phyloP scores from a whole-genome alignment of 1,139 yeast species.

The Blastobotrys raffinosifermentans region DNA sequence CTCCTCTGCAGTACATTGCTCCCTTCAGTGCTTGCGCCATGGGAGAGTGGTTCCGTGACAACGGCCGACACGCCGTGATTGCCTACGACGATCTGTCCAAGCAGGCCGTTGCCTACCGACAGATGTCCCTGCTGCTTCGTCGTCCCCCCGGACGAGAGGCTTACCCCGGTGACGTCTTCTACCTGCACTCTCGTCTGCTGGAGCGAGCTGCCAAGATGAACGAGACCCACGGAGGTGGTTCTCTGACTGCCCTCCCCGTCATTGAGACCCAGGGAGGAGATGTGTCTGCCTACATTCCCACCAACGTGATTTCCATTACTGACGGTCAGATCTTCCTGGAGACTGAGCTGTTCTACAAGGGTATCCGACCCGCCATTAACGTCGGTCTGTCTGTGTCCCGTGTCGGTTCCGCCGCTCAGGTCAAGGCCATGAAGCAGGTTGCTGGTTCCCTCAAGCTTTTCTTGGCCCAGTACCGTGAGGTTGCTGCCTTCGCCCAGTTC shows the following conservation, averaged over 20 bases:
- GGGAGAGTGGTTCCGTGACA: conserved; percentile 99
- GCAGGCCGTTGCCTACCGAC: conserved; percentile 99
- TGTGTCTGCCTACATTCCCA: conserved; percentile 96
- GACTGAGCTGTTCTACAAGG: conserved; percentile 99
- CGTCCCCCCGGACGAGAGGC: conserved; percentile 98
- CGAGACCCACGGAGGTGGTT: conserved; percentile 84
- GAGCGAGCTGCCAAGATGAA: conserved; percentile 98
- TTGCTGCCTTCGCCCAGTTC: conserved; percentile 99
- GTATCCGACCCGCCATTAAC: conserved; percentile 99
- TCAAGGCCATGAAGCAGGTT: conserved; percentile 99
- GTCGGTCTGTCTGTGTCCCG: conserved; percentile 99
- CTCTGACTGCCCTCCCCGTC: conserved; percentile 92
- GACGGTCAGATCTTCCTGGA: conserved; percentile 98
- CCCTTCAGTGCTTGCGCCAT: conserved; percentile 99
- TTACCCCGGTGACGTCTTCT: conserved; percentile 96
- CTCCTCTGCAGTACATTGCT: conserved; percentile 99
- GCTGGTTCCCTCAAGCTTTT: conserved; percentile 99
- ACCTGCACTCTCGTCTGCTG: conserved; percentile 91
- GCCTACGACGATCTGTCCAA: conserved; percentile 97
- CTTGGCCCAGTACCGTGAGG: conserved; percentile 99
- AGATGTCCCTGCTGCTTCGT: conserved; percentile 94
- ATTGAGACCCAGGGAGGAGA: conserved; percentile 99
- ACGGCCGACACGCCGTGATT: conserved; percentile 95
- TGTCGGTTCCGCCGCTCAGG: conserved; percentile 99
- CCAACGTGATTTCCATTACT: conserved; percentile 94